These are phyloP conservation scores for Stenogyne calaminthoides DNA, from an alignment of 305 asterid genomes.

Conservation along the genomic window DNA sequence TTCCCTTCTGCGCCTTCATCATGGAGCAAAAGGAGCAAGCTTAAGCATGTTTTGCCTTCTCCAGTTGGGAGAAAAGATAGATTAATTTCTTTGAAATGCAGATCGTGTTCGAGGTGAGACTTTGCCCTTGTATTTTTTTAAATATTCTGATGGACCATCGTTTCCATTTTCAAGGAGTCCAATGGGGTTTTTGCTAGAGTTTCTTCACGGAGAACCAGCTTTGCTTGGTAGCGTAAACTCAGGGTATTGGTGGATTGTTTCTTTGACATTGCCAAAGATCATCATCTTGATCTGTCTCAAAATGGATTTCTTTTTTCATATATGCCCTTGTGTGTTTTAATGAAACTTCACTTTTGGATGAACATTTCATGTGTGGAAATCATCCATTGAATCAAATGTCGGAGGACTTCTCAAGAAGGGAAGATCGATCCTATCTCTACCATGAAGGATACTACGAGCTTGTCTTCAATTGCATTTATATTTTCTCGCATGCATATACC, in stretches of 20 bases:
- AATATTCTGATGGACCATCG: constrained; percentile 4
- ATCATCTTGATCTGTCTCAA: constrained; percentile 7
- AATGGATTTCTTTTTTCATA: background rate
- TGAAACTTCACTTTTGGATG: background rate
- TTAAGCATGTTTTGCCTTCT: constrained; percentile 38
- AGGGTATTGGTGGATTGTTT: constrained; percentile 17
- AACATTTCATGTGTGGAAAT: background rate
- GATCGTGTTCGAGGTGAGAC: constrained; percentile 65
- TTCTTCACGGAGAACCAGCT: background rate
- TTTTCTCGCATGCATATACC: background rate
- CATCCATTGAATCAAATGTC: background rate
- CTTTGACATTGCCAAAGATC: background rate
- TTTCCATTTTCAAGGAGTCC: constrained; percentile 4
- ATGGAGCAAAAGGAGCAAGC: constrained; percentile 52
- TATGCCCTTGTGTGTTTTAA: background rate
- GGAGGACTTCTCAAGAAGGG: constrained; percentile 3
- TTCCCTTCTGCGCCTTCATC: constrained; percentile 46
- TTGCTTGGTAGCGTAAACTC: constrained; percentile 23
- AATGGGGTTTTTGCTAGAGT: constrained; percentile 17
- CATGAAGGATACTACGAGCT: background rate
- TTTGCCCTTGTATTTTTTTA: constrained; percentile 19
- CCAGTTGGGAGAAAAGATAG: constrained; percentile 48
- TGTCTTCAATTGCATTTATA: background rate
- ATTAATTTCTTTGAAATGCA: constrained; percentile 60
- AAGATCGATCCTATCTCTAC: background rate